Percentiles rank a stretch among this genome's conserved stretches.
Evolutionary conservation across 1,284 basidiomycete genomes (phyloP).

Genomic region (Pterulicium gracile): DNA sequence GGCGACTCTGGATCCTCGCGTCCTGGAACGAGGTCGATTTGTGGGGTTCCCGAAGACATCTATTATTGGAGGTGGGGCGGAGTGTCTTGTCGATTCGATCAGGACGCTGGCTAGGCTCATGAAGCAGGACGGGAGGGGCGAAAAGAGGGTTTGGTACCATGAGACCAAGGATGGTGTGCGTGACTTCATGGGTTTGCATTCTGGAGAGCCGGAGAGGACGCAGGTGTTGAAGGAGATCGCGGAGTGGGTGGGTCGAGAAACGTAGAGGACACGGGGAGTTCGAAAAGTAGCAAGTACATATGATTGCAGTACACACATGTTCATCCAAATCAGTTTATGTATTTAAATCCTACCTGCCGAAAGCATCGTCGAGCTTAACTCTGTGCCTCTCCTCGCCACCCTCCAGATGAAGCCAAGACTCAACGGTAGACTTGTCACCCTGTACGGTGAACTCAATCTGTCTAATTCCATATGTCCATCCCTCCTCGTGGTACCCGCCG

Average conservation of each 20-base stretch:
- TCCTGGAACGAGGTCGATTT: conserved; percentile 14
- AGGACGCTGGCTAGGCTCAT: conserved; percentile 21
- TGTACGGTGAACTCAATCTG: conserved; percentile 38
- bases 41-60: conserved; percentile 23
- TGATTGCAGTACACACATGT: too few species aligned
- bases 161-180: conserved; percentile 43
- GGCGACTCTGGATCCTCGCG: conserved; percentile 12
- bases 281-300: too few species aligned
- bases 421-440: conserved; percentile 30
- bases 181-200: conserved; percentile 36
- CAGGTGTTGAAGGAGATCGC: conserved; percentile 34
- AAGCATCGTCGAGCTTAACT: too few species aligned
- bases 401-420: conserved; percentile 55
- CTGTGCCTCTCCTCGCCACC: too few species aligned
- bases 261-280: too few species aligned
- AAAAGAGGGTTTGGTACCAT: conserved; percentile 32
- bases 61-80: conserved; percentile 22
- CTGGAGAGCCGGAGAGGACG: conserved; percentile 46
- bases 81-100: conserved; percentile 23
- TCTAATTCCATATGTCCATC: conserved; percentile 55
- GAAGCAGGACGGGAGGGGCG: conserved; percentile 15
- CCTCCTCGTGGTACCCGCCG: conserved; percentile 42
- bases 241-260: conserved; percentile 34
- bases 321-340: too few species aligned
- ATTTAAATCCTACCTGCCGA: too few species aligned